Conservation (phyloP, 2,329 filamentous ascomycete species). For the Canariomyces notabilis region DNA sequence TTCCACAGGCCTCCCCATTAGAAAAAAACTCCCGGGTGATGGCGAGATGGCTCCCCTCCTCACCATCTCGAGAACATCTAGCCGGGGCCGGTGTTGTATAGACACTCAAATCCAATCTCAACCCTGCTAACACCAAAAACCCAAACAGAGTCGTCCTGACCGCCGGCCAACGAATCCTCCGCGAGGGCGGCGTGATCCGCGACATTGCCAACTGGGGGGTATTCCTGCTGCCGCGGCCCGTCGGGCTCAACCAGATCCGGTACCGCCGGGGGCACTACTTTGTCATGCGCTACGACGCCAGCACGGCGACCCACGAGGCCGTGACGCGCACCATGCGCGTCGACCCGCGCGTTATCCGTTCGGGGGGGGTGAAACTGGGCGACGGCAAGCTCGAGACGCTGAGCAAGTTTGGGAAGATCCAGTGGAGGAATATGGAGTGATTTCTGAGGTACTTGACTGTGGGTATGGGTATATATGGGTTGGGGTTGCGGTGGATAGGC, state of each 20-base stretch:
- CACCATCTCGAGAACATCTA: too few relatives aligned
- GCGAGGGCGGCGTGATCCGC: conserved; percentile 80
- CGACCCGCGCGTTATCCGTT: conserved; percentile 86
- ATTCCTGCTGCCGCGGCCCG: conserved; percentile 76
- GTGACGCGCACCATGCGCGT: conserved; percentile 71
- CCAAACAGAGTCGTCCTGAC: conserved; percentile 73
- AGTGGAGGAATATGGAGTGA: conserved; percentile 39
- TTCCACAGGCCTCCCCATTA: too few relatives aligned
- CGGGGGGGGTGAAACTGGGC: conserved; percentile 82
- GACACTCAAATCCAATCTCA: too few relatives aligned
- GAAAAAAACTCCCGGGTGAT: too few relatives aligned
- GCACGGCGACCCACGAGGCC: conserved; percentile 64
- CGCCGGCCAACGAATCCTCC: conserved; percentile 76
- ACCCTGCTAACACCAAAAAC: conserved; percentile 1
- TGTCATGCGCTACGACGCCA: conserved; percentile 91
- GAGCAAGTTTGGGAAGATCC: conserved; percentile 44
- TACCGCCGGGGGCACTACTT: conserved; percentile 93
- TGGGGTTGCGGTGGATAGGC: too few relatives aligned
- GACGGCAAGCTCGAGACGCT: conserved; percentile 73
- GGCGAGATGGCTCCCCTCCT: too few relatives aligned
- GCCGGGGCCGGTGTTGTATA: too few relatives aligned
- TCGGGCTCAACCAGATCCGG: conserved; percentile 73
- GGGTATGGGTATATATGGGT: too few relatives aligned
- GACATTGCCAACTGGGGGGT: conserved; percentile 94
- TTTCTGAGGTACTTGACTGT: too few relatives aligned